phyloP scores from a whole-genome alignment of 495 filamentous ascomycete genomes.

The Saxispiralis lemnorum region DNA sequence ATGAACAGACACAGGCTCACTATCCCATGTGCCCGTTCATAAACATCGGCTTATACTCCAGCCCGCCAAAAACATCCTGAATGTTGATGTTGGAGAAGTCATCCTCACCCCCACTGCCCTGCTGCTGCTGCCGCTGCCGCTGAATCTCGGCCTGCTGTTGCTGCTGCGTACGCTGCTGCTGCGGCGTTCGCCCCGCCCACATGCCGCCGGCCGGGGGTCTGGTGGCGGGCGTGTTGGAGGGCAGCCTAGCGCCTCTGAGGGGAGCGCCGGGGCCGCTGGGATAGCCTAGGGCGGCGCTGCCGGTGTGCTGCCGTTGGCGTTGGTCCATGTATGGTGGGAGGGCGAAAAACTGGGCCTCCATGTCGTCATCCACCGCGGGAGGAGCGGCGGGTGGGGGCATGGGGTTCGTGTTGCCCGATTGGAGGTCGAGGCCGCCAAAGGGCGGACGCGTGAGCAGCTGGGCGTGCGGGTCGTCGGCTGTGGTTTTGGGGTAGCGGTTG shows the following conservation, averaged over 20 bases:
- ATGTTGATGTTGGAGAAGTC: slow-evolving; percentile 18
- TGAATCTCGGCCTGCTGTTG: background rate
- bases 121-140: background rate
- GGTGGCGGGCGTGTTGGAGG: background rate
- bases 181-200: background rate
- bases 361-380: slow-evolving; percentile 22
- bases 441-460: background rate
- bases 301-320: slow-evolving; percentile 12
- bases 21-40: slow-evolving; percentile 7
- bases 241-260: too few relatives aligned
- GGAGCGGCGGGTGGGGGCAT: background rate
- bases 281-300: slow-evolving; percentile 1
- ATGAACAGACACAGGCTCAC: background rate
- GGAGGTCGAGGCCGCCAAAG: slow-evolving; percentile 1
- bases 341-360: slow-evolving; percentile 38
- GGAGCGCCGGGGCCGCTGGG: background rate
- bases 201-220: background rate
- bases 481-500: slow-evolving; percentile 20
- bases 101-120: slow-evolving; percentile 3
- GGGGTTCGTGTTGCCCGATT: background rate
- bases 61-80: slow-evolving; percentile 22
- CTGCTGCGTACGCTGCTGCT: background rate
- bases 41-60: slow-evolving; percentile 17
- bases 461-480: too few relatives aligned
- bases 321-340: slow-evolving; percentile 38